Evolutionary conservation across 2,329 filamentous ascomycete species (phyloP).

Genomic region (Hypoxylon sp.): DNA sequence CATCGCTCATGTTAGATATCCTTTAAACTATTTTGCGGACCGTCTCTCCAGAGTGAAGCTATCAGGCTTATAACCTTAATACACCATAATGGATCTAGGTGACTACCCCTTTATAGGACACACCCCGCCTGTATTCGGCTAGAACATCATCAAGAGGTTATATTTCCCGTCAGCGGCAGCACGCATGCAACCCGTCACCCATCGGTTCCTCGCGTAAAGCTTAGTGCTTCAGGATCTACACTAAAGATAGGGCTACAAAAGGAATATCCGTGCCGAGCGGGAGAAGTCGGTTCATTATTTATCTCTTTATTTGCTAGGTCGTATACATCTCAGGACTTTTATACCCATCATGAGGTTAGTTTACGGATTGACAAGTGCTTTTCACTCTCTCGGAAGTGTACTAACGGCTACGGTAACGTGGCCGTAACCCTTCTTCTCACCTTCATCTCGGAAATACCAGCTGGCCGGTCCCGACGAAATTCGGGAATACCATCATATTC

Average conservation of each 20-base stretch:
- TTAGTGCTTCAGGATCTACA: constrained; percentile 6
- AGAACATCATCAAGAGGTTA: constrained; percentile 1
- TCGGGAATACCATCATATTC: constrained; percentile 3
- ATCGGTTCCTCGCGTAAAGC: constrained; percentile 6
- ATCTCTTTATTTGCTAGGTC: constrained; percentile 9
- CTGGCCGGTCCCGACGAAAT: not conserved
- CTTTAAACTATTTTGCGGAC: not conserved
- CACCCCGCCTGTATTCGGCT: not conserved
- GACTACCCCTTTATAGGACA: not conserved
- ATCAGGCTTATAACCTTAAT: constrained; percentile 1
- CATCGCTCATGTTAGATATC: constrained; percentile 2
- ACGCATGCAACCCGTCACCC: constrained; percentile 6
- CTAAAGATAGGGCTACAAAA: not conserved
- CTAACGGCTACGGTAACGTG: constrained; percentile 1
- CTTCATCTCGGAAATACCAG: constrained; percentile 6
- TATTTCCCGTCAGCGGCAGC: not conserved
- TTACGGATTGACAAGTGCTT: not conserved
- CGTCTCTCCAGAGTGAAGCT: not conserved
- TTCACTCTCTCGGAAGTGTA: not conserved
- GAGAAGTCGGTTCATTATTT: constrained; percentile 1
- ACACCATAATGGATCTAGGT: not conserved
- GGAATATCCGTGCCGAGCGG: constrained; percentile 1
- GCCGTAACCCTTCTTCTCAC: constrained; percentile 3
- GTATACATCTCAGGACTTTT: not conserved
- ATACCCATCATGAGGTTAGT: not conserved